phyloP scores from a whole-genome alignment of 805 yeast genomes.

The Teunomyces lycoperdinae region DNA sequence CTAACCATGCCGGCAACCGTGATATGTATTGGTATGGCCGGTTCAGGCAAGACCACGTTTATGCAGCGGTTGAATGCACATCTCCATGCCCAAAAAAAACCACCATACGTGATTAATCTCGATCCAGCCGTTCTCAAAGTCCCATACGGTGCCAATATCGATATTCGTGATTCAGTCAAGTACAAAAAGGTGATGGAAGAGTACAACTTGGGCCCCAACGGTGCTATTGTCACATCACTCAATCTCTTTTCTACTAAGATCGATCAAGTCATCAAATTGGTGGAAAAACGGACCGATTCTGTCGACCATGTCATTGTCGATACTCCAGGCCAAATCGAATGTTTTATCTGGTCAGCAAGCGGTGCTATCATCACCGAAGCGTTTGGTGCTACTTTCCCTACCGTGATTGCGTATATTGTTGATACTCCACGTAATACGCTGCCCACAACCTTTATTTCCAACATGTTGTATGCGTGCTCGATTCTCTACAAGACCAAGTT shows the following conservation, averaged over 20 bases:
- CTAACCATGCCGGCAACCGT: conserved; percentile 32
- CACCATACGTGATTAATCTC: conserved; percentile 89
- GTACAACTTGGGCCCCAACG: conserved; percentile 94
- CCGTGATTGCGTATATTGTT: conserved; percentile 91
- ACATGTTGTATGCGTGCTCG: conserved; percentile 97
- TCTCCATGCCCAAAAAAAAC: conserved; percentile 63
- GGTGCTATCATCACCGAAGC: conserved; percentile 97
- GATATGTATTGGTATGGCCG: conserved; percentile 53
- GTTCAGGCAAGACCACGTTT: conserved; percentile 94
- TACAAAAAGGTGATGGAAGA: conserved; percentile 96
- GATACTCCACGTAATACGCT: conserved; percentile 94
- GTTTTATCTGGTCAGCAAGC: conserved; percentile 97
- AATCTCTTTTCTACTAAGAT: conserved; percentile 92
- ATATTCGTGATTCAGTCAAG: conserved; percentile 92
- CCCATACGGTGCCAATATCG: conserved; percentile 94
- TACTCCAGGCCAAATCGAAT: conserved; percentile 98
- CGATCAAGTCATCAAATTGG: conserved; percentile 86
- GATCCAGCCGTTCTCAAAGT: conserved; percentile 95
- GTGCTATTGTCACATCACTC: conserved; percentile 94
- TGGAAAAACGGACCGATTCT: conserved; percentile 69
- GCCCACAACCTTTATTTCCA: conserved; percentile 96
- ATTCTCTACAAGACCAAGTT: conserved; percentile 91
- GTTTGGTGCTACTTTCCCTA: conserved; percentile 92
- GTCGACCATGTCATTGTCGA: conserved; percentile 77
- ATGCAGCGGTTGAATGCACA: conserved; percentile 93